Evolutionary conservation across 2,329 filamentous ascomycete genomes (phyloP).

Genomic region (Eurotiales sp.): DNA sequence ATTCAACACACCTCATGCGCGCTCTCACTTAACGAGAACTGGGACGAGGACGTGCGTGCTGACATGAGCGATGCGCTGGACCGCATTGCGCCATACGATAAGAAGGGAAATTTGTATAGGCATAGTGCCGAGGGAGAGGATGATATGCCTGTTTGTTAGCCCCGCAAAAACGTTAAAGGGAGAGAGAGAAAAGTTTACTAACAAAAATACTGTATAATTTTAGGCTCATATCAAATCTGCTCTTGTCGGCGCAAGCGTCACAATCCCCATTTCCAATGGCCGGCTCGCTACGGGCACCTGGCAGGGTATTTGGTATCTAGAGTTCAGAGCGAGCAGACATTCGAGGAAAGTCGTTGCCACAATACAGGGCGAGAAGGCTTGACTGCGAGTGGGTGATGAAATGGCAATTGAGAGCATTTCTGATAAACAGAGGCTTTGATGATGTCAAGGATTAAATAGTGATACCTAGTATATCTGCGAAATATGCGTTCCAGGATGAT

Average conservation of each 20-base stretch:
- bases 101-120: constrained; percentile 71
- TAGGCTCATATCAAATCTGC: constrained; percentile 91
- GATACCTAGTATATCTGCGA: too few relatives aligned
- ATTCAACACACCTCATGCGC: constrained; percentile 94
- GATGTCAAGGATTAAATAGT: not conserved
- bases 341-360: constrained; percentile 82
- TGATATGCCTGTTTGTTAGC: constrained; percentile 73
- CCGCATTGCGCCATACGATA: constrained; percentile 79
- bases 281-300: constrained; percentile 63
- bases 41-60: constrained; percentile 74
- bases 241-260: constrained; percentile 82
- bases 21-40: constrained; percentile 90
- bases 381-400: constrained; percentile 13
- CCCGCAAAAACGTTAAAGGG: not conserved
- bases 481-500: too few relatives aligned
- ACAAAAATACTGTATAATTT: not conserved
- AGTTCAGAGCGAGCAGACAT: constrained; percentile 77
- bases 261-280: constrained; percentile 85
- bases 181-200: not conserved
- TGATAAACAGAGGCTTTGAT: not conserved
- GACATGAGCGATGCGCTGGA: constrained; percentile 96
- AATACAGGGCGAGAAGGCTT: constrained; percentile 76
- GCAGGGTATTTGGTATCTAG: constrained; percentile 84
- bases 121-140: constrained; percentile 84
- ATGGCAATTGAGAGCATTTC: constrained; percentile 4